Base-by-base conservation (phyloP, 768 basidiomycete genomes). In the Dacryopinax spathularia region DNA sequence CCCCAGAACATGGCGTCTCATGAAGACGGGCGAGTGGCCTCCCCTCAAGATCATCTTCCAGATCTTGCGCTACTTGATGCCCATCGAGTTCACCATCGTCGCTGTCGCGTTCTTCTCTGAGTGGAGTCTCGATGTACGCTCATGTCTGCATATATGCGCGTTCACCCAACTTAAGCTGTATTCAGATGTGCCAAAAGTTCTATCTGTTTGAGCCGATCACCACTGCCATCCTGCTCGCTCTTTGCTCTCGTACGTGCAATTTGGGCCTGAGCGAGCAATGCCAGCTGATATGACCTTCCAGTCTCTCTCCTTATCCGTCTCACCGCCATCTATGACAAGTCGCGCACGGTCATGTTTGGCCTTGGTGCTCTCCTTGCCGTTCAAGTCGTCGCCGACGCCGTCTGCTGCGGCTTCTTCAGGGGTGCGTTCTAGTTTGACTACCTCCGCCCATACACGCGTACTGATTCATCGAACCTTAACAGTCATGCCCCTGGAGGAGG, bases 121-220 rank as follows among this genome's bases (percentile, higher is more conserved):
- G 34, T 87, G 83, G 76, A 72, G 79, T 1, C 79, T 79, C 65
- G 72, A 73, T 18, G 85, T 86, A 66, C 61, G 79, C 73, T n/a
- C 34, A 34, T 56, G 1, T 12, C 33, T 1, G 9, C 2, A 29
- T 2, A 33, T 27, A 16, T 5, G n/a, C 33, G 37, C 36, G 6
- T 62, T 20, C 10, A 29, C 9, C 25, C 6, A 9, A 13, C 5
- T 29, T 61, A 64, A 41, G n/a, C 33, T 60, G 33, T 34, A 29
- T 37, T 31, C 31, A 87, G 82, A 72, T 76, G 29, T 92, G 89
- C 72, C 72, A 77, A 56, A 78, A 80, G 15, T 89, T 91, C 75
- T 91, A 80, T 75, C 83, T 91, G 27, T 91, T 91, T 67, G 89
- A 92, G 69, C 89, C 89, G 66, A 90, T 92, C 69, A 84, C 84